Evolutionary conservation across 257 asterid genomes (phyloP).

Genomic region (Misopates orontium): DNA sequence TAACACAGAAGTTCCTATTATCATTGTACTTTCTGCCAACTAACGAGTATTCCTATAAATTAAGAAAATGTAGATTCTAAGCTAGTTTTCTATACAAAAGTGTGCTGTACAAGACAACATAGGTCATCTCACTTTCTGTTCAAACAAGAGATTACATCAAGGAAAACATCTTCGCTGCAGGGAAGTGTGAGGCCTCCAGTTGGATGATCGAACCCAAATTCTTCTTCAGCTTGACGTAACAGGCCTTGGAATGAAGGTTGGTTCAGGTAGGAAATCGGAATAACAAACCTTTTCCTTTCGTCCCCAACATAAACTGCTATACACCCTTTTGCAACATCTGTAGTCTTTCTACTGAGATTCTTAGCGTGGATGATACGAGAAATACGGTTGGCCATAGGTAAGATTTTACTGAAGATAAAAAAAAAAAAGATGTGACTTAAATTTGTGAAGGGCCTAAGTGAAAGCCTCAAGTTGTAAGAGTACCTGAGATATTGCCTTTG

Average conservation of each 20-base stretch:
- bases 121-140: too few relatives aligned
- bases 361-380: not conserved
- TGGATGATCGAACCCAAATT: conserved; percentile 10
- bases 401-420: not conserved
- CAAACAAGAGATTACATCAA: too few relatives aligned
- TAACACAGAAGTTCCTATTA: too few relatives aligned
- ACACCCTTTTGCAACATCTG: not conserved
- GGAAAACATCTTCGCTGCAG: too few relatives aligned
- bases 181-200: too few relatives aligned
- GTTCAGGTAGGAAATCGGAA: conserved; percentile 41
- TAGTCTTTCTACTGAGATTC: not conserved
- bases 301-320: conserved; percentile 43
- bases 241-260: conserved; percentile 41
- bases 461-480: not conserved
- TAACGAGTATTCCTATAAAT: too few relatives aligned
- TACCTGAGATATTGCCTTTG: not conserved
- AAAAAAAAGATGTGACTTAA: too few relatives aligned
- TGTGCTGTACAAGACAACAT: too few relatives aligned
- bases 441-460: too few relatives aligned
- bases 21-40: too few relatives aligned
- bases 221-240: conserved; percentile 41
- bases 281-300: conserved; percentile 32
- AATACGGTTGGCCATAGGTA: not conserved
- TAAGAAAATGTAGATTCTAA: too few relatives aligned
- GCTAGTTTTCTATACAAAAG: too few relatives aligned